These are phyloP conservation scores for Scenedesmus sp. DNA, from an alignment of 163 green algal genomes.

Conservation along the genomic window DNA sequence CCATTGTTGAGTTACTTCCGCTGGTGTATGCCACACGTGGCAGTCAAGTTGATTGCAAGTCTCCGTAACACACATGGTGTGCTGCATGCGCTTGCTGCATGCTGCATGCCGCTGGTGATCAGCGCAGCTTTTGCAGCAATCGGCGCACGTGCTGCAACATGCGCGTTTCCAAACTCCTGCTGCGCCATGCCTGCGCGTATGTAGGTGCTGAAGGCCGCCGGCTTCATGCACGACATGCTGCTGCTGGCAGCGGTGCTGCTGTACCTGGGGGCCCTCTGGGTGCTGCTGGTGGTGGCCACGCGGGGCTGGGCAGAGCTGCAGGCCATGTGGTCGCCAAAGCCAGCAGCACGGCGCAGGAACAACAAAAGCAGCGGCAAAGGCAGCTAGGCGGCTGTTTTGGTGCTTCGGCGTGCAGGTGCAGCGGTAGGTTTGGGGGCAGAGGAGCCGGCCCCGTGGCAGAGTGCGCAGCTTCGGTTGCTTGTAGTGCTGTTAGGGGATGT, in stretches of 20 bases:
- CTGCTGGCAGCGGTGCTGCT: conserved; percentile 6
- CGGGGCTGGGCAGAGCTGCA: background rate
- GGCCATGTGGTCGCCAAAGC: background rate
- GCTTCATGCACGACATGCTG: conserved; percentile 42
- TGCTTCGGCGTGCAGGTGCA: background rate
- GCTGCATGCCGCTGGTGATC: background rate
- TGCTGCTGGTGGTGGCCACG: background rate
- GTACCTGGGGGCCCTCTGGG: conserved; percentile 8
- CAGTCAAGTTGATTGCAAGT: too few relatives aligned
- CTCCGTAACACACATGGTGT: too few relatives aligned
- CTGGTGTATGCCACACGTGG: too few relatives aligned
- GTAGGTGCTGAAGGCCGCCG: conserved; percentile 18
- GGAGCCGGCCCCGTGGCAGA: background rate
- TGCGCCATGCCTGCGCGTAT: background rate
- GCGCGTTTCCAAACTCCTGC: background rate
- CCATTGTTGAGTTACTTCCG: too few relatives aligned
- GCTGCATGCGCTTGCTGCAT: background rate
- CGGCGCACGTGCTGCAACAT: background rate
- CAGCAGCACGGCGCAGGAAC: background rate
- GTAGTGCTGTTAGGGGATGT: background rate
- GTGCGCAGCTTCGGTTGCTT: too few relatives aligned
- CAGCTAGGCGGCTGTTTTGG: background rate
- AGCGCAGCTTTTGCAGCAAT: background rate
- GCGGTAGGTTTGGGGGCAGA: background rate
- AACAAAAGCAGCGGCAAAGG: background rate